Conservation (phyloP, 306 rosid species). For the Hippophae gyantsensis region DNA sequence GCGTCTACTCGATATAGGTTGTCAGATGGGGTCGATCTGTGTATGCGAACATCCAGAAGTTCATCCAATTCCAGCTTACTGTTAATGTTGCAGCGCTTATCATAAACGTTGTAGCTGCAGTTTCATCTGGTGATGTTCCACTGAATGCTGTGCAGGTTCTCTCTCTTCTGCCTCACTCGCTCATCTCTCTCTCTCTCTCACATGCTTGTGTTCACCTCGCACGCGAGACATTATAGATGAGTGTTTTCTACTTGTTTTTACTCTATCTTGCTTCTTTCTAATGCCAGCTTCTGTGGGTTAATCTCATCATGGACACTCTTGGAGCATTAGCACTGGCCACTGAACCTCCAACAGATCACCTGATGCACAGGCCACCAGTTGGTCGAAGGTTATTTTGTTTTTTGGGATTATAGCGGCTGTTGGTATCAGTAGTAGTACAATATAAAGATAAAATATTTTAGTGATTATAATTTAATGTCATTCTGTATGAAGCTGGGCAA, state of each 20-base stretch:
- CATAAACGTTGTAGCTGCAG: constrained; percentile 79
- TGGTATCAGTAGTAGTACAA: constrained; percentile 1
- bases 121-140: constrained; percentile 81
- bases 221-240: neutral
- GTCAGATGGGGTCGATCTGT: constrained; percentile 97
- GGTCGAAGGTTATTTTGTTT: constrained; percentile 56
- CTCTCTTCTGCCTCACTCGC: constrained; percentile 10
- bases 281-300: constrained; percentile 95
- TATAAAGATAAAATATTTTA: constrained; percentile 6
- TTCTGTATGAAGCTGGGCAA: too few species aligned
- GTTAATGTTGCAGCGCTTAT: constrained; percentile 90
- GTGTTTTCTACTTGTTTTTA: neutral
- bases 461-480: neutral
- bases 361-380: constrained; percentile 71
- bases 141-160: constrained; percentile 91
- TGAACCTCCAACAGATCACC: constrained; percentile 91
- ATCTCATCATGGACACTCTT: constrained; percentile 98
- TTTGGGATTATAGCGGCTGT: neutral
- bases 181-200: neutral
- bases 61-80: constrained; percentile 95
- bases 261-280: constrained; percentile 2
- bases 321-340: constrained; percentile 97
- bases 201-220: neutral
- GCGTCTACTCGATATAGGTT: constrained; percentile 46
- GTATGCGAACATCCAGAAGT: constrained; percentile 93